phyloP scores from a whole-genome alignment of 2,329 filamentous ascomycete species.

The Calonectria pseudoturangicola region DNA sequence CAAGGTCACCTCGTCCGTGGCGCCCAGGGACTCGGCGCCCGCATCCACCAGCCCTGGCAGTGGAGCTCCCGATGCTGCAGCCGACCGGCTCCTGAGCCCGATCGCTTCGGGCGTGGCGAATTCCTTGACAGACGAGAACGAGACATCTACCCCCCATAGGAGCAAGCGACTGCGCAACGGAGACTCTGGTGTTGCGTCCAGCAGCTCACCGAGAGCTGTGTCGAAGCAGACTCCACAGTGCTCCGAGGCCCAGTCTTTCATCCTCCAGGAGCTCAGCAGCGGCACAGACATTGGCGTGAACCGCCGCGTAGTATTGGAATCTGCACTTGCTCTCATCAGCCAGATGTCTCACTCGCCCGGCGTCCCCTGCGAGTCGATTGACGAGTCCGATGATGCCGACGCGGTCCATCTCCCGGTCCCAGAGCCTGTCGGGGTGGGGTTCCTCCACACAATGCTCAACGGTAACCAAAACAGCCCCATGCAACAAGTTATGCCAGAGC shows the following conservation, averaged over 20 bases:
- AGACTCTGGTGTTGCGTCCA: neutral
- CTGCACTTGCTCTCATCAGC: conserved; percentile 1
- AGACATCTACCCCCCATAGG: neutral
- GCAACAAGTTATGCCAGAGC: too few relatives aligned
- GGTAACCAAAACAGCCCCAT: neutral
- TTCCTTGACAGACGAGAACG: neutral
- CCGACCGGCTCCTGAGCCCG: neutral
- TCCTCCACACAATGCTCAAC: neutral
- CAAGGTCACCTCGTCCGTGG: neutral
- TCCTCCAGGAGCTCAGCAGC: conserved; percentile 14
- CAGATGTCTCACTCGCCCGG: neutral
- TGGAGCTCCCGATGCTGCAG: neutral
- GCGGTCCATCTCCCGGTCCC: neutral
- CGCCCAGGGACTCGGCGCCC: neutral
- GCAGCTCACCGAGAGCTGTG: neutral
- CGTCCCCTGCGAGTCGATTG: too few relatives aligned
- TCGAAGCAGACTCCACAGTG: conserved; percentile 6
- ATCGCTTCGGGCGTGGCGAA: neutral
- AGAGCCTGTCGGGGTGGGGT: neutral
- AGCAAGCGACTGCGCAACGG: neutral
- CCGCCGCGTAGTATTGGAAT: neutral
- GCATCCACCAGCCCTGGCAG: neutral
- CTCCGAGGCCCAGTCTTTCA: conserved; percentile 2
- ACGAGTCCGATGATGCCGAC: neutral
- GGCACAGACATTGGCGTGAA: neutral